Percentiles rank a stretch among this genome's conserved stretches.
Conservation (phyloP, 2,329 filamentous ascomycete genomes). For the Colletotrichum siamense region DNA sequence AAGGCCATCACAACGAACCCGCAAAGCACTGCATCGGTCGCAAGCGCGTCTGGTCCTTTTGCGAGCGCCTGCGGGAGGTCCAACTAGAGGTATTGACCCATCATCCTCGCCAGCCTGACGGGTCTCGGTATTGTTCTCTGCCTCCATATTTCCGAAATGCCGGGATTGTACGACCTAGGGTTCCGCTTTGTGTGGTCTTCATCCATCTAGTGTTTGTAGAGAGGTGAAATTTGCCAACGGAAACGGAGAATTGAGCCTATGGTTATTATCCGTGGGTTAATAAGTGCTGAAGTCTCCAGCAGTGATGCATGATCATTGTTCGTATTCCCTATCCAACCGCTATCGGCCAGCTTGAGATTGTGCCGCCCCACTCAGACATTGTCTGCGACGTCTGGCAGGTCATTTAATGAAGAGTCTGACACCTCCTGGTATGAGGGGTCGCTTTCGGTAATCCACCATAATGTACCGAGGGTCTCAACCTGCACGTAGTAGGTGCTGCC, state of each 20-base stretch:
- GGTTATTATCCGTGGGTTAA: background rate
- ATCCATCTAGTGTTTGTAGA: background rate
- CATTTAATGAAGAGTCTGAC: background rate
- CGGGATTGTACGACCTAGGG: background rate
- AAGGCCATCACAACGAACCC: background rate
- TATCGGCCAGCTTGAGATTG: background rate
- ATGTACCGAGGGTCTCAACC: background rate
- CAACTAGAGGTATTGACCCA: background rate
- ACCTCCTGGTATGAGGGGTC: background rate
- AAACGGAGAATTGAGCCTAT: background rate
- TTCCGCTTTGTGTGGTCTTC: background rate
- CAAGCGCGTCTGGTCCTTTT: background rate
- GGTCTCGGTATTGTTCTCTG: background rate
- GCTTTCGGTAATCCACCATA: background rate
- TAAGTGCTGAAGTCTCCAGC: background rate
- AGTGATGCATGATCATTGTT: background rate
- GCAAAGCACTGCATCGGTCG: background rate
- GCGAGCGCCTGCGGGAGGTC: background rate
- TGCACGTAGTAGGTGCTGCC: background rate
- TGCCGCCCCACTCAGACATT: background rate
- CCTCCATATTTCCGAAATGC: background rate
- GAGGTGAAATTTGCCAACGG: background rate
- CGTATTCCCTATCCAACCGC: background rate
- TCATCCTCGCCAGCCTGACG: background rate
- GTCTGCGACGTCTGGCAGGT: background rate